Evolutionary conservation across 352 stramenopile genomes (phyloP), one percentile per base, ranked within the genome.

Genomic region (Globisporangium paddicum): DNA sequence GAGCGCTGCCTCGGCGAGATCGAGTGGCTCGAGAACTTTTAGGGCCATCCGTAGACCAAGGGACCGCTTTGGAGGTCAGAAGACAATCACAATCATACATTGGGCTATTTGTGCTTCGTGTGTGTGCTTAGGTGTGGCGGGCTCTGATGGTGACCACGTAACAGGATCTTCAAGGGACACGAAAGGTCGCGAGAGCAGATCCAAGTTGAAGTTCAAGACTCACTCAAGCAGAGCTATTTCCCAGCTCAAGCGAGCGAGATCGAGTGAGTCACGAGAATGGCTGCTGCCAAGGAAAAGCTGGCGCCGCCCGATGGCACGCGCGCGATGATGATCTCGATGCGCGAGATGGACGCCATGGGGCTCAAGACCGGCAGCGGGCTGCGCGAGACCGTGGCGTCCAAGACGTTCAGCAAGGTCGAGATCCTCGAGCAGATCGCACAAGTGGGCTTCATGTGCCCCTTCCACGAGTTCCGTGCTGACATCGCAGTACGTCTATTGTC

Each of bases 241-340:
- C 34, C 13, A 40, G 34, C 34, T 40, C 34, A 40, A 40, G 28
- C 28, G n/a, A n/a, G n/a, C n/a, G n/a, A n/a, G n/a, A n/a, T n/a
- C n/a, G n/a, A n/a, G n/a, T n/a, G n/a, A n/a, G n/a, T n/a, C n/a
- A n/a, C n/a, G n/a, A n/a, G n/a, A 42, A 53, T 53, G 47, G 47
- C 47, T 5, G 28, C 47, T 7, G n/a, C 26, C 2, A 40, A 38
- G 28, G 70, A 83, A 47, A 73, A 80, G 60, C 65, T 82, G 35
- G 64, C 70, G 8, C 68, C 81, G 41, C 83, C 81, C 16, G 76
- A 87, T 50, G 81, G 83, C 67, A 87, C 79, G 34, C 75, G 78
- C 30, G 75, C 83, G 23, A 81, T 93, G 75, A 89, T 93, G 81
- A 89, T 93, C 56, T 90, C 81, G 2, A 91, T 91, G 83, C 75